These are phyloP conservation scores for Colletotrichum sublineola DNA, from an alignment of 2,329 filamentous ascomycete genomes.

Conservation along the genomic window DNA sequence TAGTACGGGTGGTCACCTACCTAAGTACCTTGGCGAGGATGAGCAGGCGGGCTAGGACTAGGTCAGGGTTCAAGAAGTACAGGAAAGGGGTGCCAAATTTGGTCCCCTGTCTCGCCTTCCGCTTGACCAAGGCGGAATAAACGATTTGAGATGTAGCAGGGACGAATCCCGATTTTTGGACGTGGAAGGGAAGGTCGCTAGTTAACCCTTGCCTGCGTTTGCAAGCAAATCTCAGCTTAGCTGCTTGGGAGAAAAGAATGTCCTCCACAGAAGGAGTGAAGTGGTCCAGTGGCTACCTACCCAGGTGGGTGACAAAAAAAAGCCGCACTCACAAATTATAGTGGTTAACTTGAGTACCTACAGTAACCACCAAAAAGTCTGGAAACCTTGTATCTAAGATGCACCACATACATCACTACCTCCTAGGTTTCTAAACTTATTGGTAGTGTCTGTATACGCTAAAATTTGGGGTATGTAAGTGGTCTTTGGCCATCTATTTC, in stretches of 20 bases:
- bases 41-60: not conserved
- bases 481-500: no score
- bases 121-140: not conserved
- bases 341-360: no score
- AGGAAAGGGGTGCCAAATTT: not conserved
- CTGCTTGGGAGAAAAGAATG: not conserved
- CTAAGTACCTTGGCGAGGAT: not conserved
- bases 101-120: not conserved
- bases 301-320: not conserved
- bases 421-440: no score
- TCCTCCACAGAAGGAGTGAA: not conserved
- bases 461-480: no score
- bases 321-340: no score
- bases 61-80: not conserved
- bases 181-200: not conserved
- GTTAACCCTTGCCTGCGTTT: not conserved
- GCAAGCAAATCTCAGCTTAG: not conserved
- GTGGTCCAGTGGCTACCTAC: slow-evolving; percentile 7
- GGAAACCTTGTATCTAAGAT: no score
- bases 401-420: no score
- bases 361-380: no score
- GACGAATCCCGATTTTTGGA: not conserved
- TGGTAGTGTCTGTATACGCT: no score
- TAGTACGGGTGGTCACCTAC: not conserved
- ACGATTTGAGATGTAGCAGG: not conserved